Percentiles rank a stretch among this genome's conserved stretches.
Conservation (phyloP, 176 grass and related monocot species). For the Phyllostachys edulis region DNA sequence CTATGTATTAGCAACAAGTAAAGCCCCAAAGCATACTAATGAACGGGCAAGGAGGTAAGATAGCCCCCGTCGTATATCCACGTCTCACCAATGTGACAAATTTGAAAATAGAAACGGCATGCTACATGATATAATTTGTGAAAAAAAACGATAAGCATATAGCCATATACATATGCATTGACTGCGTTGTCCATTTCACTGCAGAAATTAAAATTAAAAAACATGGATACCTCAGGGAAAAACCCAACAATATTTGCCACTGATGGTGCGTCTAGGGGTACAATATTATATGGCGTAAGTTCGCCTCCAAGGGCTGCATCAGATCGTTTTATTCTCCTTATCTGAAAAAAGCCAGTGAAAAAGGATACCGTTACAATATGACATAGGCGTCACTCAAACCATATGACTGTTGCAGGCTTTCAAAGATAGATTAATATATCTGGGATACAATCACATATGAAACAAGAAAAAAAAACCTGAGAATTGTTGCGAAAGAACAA, state of each 20-base stretch:
- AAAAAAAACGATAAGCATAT: background rate
- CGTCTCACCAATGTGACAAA: background rate
- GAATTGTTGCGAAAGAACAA: background rate
- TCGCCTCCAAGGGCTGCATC: constrained; percentile 80
- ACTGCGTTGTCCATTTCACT: background rate
- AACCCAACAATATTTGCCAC: constrained; percentile 77
- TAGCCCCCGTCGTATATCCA: background rate
- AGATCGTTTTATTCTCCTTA: constrained; percentile 72
- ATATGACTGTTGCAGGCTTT: background rate
- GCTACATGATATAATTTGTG: constrained; percentile 6
- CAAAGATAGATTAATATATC: background rate
- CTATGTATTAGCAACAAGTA: background rate
- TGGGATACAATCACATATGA: background rate
- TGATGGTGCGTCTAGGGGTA: constrained; percentile 81
- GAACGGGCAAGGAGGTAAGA: background rate
- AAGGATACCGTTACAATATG: constrained; percentile 6
- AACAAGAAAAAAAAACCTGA: background rate
- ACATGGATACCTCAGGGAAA: constrained; percentile 73
- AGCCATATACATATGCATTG: background rate
- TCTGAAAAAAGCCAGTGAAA: constrained; percentile 38
- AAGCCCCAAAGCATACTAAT: background rate
- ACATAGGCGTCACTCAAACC: constrained; percentile 22
- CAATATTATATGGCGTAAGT: constrained; percentile 86
- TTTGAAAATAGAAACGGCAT: background rate
- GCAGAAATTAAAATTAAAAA: background rate